A percentile compares a stretch with the other conserved stretches of the same genome.
These are phyloP conservation scores for Pseudogymnoascus sp. DNA, from an alignment of 2,329 filamentous ascomycete species.

Conservation along the genomic window DNA sequence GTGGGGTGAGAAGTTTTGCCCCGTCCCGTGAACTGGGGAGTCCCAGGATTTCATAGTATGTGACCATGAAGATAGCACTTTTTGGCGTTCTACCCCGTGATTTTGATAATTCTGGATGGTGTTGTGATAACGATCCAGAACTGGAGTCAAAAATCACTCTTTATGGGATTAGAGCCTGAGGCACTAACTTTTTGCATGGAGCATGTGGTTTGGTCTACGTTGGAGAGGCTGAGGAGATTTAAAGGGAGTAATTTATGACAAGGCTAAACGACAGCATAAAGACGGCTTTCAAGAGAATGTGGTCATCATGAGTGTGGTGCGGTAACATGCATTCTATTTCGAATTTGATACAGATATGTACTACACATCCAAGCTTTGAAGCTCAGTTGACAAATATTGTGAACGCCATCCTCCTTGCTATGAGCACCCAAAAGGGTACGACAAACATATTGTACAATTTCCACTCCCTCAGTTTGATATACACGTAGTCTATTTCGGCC, in stretches of 20 bases:
- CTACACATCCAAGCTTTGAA: constrained; percentile 6
- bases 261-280: not conserved
- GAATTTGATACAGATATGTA: constrained; percentile 1
- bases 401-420: constrained; percentile 9
- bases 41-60: constrained; percentile 53
- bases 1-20: constrained; percentile 34
- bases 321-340: constrained; percentile 7
- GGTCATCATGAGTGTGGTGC: not conserved
- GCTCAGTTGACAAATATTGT: constrained; percentile 5
- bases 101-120: not conserved
- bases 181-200: not conserved
- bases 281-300: not conserved
- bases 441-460: constrained; percentile 7
- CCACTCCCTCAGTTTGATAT: not conserved
- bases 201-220: not conserved
- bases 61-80: constrained; percentile 27
- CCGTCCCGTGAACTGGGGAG: constrained; percentile 43
- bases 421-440: constrained; percentile 1
- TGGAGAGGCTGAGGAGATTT: not conserved
- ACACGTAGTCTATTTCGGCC: constrained; percentile 42
- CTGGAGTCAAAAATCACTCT: not conserved
- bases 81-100: not conserved
- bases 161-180: not conserved
- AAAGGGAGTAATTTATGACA: not conserved
- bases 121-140: not conserved